A percentile compares a stretch with the other conserved stretches of the same genome.
These are phyloP conservation scores for Exophiala bonariae DNA, from an alignment of 2,329 filamentous ascomycete species.

Conservation along the genomic window DNA sequence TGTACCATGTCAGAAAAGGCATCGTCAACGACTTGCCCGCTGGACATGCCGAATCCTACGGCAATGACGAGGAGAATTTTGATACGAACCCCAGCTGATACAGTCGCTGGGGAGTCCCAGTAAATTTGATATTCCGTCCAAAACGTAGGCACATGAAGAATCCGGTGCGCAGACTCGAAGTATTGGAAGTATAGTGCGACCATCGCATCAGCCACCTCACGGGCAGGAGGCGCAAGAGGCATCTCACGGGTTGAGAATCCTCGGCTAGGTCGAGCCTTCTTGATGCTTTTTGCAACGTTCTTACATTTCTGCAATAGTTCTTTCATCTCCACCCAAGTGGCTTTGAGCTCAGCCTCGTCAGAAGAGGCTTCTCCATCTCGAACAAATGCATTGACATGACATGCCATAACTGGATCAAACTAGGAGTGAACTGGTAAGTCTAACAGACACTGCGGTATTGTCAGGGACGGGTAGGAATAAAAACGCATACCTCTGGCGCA, in stretches of 20 bases:
- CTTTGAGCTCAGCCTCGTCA: too few species aligned
- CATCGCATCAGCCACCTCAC: constrained; percentile 17
- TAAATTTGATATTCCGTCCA: too few species aligned
- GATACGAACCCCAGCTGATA: constrained; percentile 26
- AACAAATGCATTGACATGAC: constrained; percentile 4
- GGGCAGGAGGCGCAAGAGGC: constrained; percentile 11
- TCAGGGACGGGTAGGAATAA: neutral
- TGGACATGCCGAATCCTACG: constrained; percentile 28
- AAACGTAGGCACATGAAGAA: too few species aligned
- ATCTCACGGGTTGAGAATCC: too few species aligned
- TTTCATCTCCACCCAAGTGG: too few species aligned
- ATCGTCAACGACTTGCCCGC: neutral
- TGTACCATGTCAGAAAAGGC: neutral
- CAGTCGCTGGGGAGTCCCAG: constrained; percentile 23
- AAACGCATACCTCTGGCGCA: constrained; percentile 19
- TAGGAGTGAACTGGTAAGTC: too few species aligned
- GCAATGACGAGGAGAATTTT: constrained; percentile 38
- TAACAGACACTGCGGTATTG: too few species aligned
- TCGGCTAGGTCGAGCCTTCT: constrained; percentile 25
- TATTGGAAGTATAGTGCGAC: constrained; percentile 18
- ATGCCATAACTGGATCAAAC: constrained; percentile 5
- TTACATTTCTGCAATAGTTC: constrained; percentile 32
- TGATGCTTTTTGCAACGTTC: constrained; percentile 26
- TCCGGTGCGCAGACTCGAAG: too few species aligned
- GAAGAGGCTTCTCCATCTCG: constrained; percentile 6